Evolutionary conservation across 2,329 filamentous ascomycete genomes (phyloP).

Genomic region (Rugonectria rugulosa): DNA sequence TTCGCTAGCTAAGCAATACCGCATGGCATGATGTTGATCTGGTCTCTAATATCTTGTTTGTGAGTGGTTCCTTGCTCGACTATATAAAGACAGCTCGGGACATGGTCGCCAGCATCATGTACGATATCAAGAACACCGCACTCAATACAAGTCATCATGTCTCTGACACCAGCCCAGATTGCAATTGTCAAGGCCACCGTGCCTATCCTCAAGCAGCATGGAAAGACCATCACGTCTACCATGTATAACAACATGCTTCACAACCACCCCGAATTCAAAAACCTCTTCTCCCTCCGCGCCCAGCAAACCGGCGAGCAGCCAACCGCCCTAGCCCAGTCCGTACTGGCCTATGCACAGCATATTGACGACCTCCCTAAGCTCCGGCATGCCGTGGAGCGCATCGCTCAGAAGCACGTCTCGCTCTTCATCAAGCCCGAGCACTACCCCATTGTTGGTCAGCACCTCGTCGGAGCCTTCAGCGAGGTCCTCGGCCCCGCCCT

Average conservation of each 20-base stretch:
- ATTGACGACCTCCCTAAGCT: slow-evolving; percentile 74
- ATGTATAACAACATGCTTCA: slow-evolving; percentile 76
- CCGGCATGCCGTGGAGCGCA: slow-evolving; percentile 66
- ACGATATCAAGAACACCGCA: neutral
- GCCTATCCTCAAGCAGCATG: slow-evolving; percentile 74
- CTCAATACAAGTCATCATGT: slow-evolving; percentile 40
- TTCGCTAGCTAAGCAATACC: too few relatives aligned
- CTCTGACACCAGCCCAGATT: slow-evolving; percentile 70
- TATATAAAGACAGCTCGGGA: too few relatives aligned
- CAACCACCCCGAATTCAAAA: slow-evolving; percentile 70
- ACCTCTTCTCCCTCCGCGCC: slow-evolving; percentile 75
- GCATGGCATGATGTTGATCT: too few relatives aligned
- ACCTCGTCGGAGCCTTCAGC: slow-evolving; percentile 73
- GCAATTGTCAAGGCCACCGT: slow-evolving; percentile 79
- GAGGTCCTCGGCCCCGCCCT: slow-evolving; percentile 72
- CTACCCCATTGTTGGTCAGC: slow-evolving; percentile 73
- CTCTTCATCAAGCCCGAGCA: slow-evolving; percentile 74
- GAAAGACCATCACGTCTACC: slow-evolving; percentile 70
- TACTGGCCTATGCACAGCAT: slow-evolving; percentile 76
- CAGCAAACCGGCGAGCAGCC: slow-evolving; percentile 74
- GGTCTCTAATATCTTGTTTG: too few relatives aligned
- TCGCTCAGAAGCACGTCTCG: slow-evolving; percentile 78
- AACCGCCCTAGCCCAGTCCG: slow-evolving; percentile 71
- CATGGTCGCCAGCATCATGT: neutral
- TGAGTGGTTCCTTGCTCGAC: too few relatives aligned